Percentiles rank a stretch among this genome's conserved stretches.
Conservation (phyloP, 208 protist species). For the Leishmania tropica region DNA sequence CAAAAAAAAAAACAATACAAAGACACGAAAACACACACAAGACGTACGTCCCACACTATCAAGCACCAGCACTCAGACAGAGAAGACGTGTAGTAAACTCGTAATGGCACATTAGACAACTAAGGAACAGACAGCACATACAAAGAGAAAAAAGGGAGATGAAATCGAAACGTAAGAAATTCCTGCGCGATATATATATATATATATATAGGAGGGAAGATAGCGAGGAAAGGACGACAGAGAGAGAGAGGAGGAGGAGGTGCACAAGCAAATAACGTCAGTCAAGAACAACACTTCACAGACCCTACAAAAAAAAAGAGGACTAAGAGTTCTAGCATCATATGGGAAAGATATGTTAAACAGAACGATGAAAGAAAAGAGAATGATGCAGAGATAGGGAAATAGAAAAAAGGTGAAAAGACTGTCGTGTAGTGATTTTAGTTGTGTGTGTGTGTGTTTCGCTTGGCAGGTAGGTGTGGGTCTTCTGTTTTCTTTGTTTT, state of each 20-base stretch:
- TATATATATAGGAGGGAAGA: not conserved
- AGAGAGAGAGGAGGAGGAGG: no score
- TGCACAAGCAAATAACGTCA: conserved; percentile 6
- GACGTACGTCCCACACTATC: not conserved
- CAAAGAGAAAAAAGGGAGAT: not conserved
- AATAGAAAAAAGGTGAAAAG: not conserved
- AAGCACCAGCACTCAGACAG: not conserved
- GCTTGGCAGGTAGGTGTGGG: not conserved
- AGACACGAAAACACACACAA: not conserved
- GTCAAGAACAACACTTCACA: not conserved
- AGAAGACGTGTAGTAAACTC: no score
- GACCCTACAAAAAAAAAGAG: not conserved
- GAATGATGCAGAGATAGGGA: not conserved
- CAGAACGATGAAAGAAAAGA: not conserved
- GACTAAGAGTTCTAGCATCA: not conserved
- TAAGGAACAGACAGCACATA: not conserved
- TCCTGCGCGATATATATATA: not conserved
- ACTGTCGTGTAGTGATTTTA: not conserved
- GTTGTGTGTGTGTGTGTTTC: not conserved
- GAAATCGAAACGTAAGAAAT: not conserved
- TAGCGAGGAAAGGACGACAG: not conserved
- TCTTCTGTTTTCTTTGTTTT: not conserved
- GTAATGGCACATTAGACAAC: not conserved
- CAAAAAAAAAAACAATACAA: not conserved
- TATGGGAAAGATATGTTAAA: not conserved